These are phyloP conservation scores for Tillandsia leiboldiana DNA, from an alignment of 176 grass and related monocot genomes.

Conservation along the genomic window DNA sequence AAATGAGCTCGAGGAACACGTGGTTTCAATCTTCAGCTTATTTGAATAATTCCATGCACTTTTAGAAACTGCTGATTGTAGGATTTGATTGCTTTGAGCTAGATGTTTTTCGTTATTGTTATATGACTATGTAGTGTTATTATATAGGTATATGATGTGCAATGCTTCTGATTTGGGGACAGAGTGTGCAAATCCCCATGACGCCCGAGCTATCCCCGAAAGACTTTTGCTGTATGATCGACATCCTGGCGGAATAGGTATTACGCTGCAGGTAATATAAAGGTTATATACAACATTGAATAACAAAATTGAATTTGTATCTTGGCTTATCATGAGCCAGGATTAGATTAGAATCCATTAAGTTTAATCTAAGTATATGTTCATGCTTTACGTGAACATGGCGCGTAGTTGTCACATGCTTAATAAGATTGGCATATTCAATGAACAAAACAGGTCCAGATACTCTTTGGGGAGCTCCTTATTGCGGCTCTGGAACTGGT, in stretches of 20 bases:
- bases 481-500: constrained; percentile 55
- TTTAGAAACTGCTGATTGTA: background rate
- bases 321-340: too few relatives aligned
- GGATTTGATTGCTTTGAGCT: background rate
- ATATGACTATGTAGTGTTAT: constrained; percentile 6
- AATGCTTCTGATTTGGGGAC: constrained; percentile 68
- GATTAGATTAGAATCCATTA: too few relatives aligned
- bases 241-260: constrained; percentile 73
- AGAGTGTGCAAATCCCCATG: constrained; percentile 77
- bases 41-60: background rate
- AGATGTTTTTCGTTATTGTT: background rate
- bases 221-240: constrained; percentile 81
- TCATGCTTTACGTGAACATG: background rate
- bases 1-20: background rate
- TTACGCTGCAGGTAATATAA: constrained; percentile 49
- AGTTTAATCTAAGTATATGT: background rate
- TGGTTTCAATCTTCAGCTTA: background rate
- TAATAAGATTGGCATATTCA: background rate
- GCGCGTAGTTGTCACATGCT: background rate
- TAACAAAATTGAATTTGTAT: too few relatives aligned
- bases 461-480: constrained; percentile 62
- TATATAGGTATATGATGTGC: constrained; percentile 62
- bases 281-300: constrained; percentile 11
- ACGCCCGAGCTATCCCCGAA: constrained; percentile 46
- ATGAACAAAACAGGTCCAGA: constrained; percentile 36